Percentiles rank a stretch among this genome's conserved stretches.
Conservation (phyloP, 2,329 filamentous ascomycete species). For the Colletotrichum sp. region DNA sequence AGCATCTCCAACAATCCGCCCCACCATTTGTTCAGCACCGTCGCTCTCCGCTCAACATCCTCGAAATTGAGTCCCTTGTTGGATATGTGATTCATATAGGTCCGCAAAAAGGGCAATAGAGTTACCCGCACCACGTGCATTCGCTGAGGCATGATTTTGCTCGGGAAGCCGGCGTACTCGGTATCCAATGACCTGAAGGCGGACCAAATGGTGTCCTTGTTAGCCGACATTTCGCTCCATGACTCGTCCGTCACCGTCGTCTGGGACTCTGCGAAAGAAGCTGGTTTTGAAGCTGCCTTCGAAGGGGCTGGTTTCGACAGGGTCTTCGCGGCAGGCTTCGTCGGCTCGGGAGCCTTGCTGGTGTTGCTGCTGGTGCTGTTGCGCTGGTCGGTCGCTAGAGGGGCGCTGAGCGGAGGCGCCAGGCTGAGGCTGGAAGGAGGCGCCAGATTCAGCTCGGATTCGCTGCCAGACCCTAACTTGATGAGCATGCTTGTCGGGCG, state of each 20-base stretch:
- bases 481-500: slow-evolving; percentile 46
- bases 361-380: not conserved
- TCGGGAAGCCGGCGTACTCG: slow-evolving; percentile 63
- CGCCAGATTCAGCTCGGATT: slow-evolving; percentile 44
- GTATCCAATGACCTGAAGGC: slow-evolving; percentile 59
- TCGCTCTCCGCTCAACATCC: slow-evolving; percentile 80
- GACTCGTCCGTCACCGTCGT: slow-evolving; percentile 47
- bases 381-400: not conserved
- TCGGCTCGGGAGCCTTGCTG: not conserved
- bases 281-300: slow-evolving; percentile 38
- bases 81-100: slow-evolving; percentile 71
- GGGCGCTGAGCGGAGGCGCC: slow-evolving; percentile 40
- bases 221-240: slow-evolving; percentile 46
- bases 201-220: slow-evolving; percentile 59
- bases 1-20: slow-evolving; percentile 80
- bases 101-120: slow-evolving; percentile 78
- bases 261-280: slow-evolving; percentile 41
- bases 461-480: slow-evolving; percentile 40
- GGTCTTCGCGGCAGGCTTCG: not conserved
- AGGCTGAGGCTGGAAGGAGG: slow-evolving; percentile 51
- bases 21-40: slow-evolving; percentile 93
- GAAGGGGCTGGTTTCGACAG: not conserved
- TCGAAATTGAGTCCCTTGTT: slow-evolving; percentile 71
- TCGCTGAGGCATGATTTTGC: slow-evolving; percentile 75
- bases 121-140: slow-evolving; percentile 75